Conservation (phyloP, 2,329 filamentous ascomycete genomes). For the Clarireedia homoeocarpa region DNA sequence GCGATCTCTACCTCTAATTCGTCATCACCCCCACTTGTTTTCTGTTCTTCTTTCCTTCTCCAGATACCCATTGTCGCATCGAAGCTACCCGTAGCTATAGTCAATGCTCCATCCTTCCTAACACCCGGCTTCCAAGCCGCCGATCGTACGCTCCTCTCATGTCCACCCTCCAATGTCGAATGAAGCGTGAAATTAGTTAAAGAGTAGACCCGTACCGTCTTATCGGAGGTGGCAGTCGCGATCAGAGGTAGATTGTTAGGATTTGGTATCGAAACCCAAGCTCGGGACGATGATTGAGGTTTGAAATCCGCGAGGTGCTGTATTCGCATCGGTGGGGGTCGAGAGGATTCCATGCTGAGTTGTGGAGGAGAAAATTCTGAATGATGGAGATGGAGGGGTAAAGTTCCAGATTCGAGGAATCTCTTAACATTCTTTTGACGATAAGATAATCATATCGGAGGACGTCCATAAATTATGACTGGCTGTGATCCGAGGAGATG, state of each 20-base stretch:
- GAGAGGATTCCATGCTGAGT: background rate
- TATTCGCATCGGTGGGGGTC: background rate
- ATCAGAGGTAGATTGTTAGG: constrained; percentile 72
- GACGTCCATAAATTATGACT: no score
- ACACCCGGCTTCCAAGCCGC: constrained; percentile 79
- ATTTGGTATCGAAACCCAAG: constrained; percentile 82
- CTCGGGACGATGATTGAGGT: constrained; percentile 56
- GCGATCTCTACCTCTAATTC: constrained; percentile 39
- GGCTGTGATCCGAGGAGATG: no score
- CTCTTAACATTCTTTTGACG: background rate
- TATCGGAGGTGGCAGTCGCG: constrained; percentile 80
- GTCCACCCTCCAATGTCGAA: constrained; percentile 74
- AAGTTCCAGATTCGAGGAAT: background rate
- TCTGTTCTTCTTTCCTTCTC: constrained; percentile 47
- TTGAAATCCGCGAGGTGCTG: constrained; percentile 27
- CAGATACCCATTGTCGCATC: constrained; percentile 85
- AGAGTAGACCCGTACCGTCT: constrained; percentile 83
- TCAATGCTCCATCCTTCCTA: constrained; percentile 52
- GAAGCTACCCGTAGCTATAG: constrained; percentile 87
- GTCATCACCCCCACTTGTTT: constrained; percentile 13
- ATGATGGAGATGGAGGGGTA: constrained; percentile 10
- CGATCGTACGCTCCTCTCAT: constrained; percentile 81
- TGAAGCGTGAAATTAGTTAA: constrained; percentile 73
- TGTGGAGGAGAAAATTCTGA: constrained; percentile 3
- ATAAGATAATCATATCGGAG: background rate